Percentiles rank a stretch among this genome's conserved stretches.
Conservation (phyloP, 768 basidiomycete species). For the Artomyces pyxidatus region DNA sequence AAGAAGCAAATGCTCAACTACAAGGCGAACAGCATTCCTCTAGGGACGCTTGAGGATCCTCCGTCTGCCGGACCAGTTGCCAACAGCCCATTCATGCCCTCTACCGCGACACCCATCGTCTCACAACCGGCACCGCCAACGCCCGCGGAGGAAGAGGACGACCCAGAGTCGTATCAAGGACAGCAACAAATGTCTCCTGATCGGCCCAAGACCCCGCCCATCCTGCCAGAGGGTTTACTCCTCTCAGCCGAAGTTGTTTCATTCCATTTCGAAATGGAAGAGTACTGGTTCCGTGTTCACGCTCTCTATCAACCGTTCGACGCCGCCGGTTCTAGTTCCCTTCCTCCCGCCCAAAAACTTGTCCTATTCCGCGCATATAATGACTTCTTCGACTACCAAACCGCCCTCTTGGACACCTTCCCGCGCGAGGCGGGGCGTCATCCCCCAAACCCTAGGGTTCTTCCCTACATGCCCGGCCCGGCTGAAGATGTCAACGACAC, state of each 20-base stretch:
- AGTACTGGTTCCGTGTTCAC: slow-evolving; percentile 96
- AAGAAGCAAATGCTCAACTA: slow-evolving; percentile 92
- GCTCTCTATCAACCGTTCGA: slow-evolving; percentile 82
- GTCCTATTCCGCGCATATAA: slow-evolving; percentile 93
- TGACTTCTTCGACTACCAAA: slow-evolving; percentile 98
- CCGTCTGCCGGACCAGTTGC: slow-evolving; percentile 29
- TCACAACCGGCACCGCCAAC: not conserved
- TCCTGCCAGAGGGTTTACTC: slow-evolving; percentile 77
- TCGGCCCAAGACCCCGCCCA: slow-evolving; percentile 34
- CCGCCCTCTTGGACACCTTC: slow-evolving; percentile 76
- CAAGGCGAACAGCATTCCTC: slow-evolving; percentile 91
- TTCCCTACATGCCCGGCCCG: slow-evolving; percentile 98
- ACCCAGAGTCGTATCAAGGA: slow-evolving; percentile 16
- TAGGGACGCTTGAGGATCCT: slow-evolving; percentile 79
- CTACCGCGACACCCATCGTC: slow-evolving; percentile 4
- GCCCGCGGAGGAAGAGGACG: slow-evolving; percentile 14
- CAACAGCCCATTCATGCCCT: not conserved
- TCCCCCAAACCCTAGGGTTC: slow-evolving; percentile 56
- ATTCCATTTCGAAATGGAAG: slow-evolving; percentile 94
- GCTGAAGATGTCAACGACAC: slow-evolving; percentile 74
- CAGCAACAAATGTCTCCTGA: slow-evolving; percentile 21
- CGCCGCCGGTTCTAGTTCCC: slow-evolving; percentile 41
- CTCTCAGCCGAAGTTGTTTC: slow-evolving; percentile 85
- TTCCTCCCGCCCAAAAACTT: slow-evolving; percentile 67
- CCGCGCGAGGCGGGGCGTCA: slow-evolving; percentile 86